Percentiles rank a stretch among this genome's conserved stretches.
Conservation (phyloP, 2,329 filamentous ascomycete genomes). For the Talaromyces sp. region DNA sequence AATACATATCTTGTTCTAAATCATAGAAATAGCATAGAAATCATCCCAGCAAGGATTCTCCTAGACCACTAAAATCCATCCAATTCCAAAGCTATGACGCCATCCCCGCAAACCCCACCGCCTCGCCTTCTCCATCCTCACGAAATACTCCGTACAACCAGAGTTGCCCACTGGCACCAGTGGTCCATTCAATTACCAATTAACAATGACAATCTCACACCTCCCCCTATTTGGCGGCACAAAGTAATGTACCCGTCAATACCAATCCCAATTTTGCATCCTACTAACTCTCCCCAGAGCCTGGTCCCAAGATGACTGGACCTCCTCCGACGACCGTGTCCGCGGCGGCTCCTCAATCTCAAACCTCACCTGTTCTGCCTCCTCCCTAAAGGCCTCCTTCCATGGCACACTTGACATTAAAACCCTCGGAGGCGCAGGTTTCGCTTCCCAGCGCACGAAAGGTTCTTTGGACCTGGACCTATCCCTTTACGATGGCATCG, state of each 20-base stretch:
- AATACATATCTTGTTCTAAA: no score
- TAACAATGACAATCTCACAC: constrained; percentile 11
- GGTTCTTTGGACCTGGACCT: constrained; percentile 64
- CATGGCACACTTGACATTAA: constrained; percentile 71
- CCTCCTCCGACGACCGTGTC: constrained; percentile 73
- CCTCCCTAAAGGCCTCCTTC: constrained; percentile 55
- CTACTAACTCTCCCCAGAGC: constrained; percentile 7
- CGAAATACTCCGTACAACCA: background rate
- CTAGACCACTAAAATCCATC: background rate
- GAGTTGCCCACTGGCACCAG: no score
- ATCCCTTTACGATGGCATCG: constrained; percentile 62
- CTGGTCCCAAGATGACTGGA: constrained; percentile 57
- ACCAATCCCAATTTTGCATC: background rate
- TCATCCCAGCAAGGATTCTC: no score
- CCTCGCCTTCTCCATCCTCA: constrained; percentile 4
- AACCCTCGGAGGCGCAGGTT: constrained; percentile 77
- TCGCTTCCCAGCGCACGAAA: constrained; percentile 74
- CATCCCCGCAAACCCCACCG: constrained; percentile 12
- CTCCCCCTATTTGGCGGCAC: constrained; percentile 22
- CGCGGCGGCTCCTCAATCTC: constrained; percentile 70
- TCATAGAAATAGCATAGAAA: background rate
- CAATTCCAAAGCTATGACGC: constrained; percentile 10
- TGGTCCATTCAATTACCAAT: background rate
- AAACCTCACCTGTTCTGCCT: constrained; percentile 44
- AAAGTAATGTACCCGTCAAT: constrained; percentile 8